Conservation (phyloP, 805 yeast species). For the Cyberlindnera euphorbiiphila region DNA sequence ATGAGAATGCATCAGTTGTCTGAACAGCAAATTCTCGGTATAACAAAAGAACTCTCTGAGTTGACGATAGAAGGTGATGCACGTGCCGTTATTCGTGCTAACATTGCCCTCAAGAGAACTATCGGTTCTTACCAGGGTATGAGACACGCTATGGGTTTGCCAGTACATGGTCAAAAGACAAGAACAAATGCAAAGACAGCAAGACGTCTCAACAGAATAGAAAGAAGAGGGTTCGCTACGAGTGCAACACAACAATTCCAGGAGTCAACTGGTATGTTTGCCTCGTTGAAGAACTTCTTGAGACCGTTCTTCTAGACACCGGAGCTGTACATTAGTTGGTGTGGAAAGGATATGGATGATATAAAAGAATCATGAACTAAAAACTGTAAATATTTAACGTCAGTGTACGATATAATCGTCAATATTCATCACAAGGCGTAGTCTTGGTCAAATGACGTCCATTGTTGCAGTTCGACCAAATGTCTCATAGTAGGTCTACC, state of each 20-base stretch:
- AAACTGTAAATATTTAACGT: not conserved
- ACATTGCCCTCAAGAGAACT: conserved; percentile 71
- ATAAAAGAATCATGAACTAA: conserved; percentile 1
- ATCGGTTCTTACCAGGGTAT: conserved; percentile 86
- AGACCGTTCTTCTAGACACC: conserved; percentile 16
- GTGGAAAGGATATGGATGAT: not conserved
- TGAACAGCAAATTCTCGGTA: conserved; percentile 80
- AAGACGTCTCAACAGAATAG: conserved; percentile 72
- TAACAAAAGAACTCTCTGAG: conserved; percentile 83
- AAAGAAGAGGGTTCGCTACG: conserved; percentile 47
- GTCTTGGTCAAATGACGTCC: conserved; percentile 44
- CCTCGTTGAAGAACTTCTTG: conserved; percentile 24
- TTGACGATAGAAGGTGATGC: conserved; percentile 80
- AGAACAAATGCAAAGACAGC: conserved; percentile 91
- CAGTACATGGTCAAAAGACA: conserved; percentile 88
- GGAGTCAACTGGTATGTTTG: conserved; percentile 18
- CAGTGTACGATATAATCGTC: not conserved
- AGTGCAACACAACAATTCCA: conserved; percentile 1
- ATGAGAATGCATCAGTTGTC: conserved; percentile 93
- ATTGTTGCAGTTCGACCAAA: conserved; percentile 54
- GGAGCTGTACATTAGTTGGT: not conserved
- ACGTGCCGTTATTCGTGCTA: conserved; percentile 67
- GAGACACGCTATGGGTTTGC: conserved; percentile 81
- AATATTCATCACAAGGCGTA: conserved; percentile 33
- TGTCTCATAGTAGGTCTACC: conserved; percentile 98